phyloP scores from a whole-genome alignment of 768 basidiomycete species.

The Pisolithus sp. region DNA sequence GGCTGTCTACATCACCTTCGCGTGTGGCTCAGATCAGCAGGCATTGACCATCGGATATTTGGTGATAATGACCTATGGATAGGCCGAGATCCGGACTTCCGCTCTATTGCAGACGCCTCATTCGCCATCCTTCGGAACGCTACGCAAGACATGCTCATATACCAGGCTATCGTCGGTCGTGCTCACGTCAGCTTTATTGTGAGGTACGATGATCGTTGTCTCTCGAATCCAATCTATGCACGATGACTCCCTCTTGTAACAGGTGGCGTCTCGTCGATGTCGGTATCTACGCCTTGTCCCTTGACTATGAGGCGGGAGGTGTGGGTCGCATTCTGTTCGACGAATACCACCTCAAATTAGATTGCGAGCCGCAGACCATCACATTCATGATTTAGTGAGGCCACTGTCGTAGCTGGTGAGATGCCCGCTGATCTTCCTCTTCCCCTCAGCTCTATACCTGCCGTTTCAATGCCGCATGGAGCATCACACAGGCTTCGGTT shows the following conservation, averaged over 20 bases:
- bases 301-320: constrained; percentile 63
- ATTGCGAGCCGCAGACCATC: constrained; percentile 47
- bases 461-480: constrained; percentile 45
- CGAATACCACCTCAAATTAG: constrained; percentile 44
- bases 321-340: constrained; percentile 51
- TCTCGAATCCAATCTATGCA: not conserved
- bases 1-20: constrained; percentile 52
- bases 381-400: constrained; percentile 60
- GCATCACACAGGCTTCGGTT: constrained; percentile 59
- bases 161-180: constrained; percentile 50
- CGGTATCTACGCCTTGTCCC: constrained; percentile 44
- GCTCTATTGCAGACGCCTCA: constrained; percentile 47
- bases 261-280: constrained; percentile 48
- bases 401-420: not conserved
- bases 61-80: constrained; percentile 61
- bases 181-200: constrained; percentile 52
- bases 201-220: constrained; percentile 30
- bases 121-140: constrained; percentile 44
- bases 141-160: constrained; percentile 42
- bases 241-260: not conserved
- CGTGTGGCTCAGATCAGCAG: constrained; percentile 55
- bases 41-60: constrained; percentile 59
- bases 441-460: constrained; percentile 43
- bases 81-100: constrained; percentile 61
- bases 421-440: constrained; percentile 2